Conservation (phyloP, 2,329 filamentous ascomycete genomes). For the Microdochium paspali region DNA sequence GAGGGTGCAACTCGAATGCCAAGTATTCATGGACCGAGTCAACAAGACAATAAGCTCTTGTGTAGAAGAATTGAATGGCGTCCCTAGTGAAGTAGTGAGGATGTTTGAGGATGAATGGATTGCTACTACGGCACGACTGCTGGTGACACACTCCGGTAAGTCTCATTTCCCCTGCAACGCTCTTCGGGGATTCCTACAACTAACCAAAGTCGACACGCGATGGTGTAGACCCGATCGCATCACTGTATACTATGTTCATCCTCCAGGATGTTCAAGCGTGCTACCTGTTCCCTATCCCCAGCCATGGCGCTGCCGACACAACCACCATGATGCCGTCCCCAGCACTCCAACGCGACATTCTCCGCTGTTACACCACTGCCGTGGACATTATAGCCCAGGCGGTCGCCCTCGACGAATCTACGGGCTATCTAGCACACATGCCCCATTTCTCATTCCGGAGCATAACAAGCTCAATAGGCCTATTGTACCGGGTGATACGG, state of each 20-base stretch:
- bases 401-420: neutral
- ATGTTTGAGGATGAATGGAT: neutral
- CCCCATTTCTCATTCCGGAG: neutral
- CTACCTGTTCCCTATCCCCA: neutral
- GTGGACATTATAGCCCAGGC: neutral
- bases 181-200: neutral
- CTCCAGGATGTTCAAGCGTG: neutral
- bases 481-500: neutral
- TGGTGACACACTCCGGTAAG: neutral
- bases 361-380: neutral
- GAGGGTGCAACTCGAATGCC: neutral
- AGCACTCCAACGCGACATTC: neutral
- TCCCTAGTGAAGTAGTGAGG: neutral
- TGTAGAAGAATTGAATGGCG: neutral
- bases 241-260: neutral
- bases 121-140: neutral
- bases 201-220: neutral
- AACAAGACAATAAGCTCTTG: neutral
- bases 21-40: neutral
- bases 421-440: neutral
- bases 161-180: neutral
- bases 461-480: neutral
- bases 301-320: neutral
- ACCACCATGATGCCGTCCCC: neutral
- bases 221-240: neutral